A percentile compares a stretch with the other conserved stretches of the same genome.
phyloP scores from a whole-genome alignment of 345 rosid species.

The Eucalyptus cloeziana region DNA sequence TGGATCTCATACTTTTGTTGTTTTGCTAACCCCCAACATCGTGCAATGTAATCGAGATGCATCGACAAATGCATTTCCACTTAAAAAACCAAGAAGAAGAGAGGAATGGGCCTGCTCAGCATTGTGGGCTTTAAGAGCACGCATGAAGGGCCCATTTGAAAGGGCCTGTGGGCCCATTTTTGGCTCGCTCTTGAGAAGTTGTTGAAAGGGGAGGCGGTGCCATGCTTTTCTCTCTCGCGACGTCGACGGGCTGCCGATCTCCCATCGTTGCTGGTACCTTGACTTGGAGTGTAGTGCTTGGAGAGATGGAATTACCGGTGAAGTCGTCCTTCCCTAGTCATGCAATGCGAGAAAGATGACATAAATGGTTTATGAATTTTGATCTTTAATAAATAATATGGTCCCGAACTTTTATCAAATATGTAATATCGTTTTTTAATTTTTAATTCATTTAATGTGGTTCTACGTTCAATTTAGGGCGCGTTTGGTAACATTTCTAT shows the following conservation, averaged over 20 bases:
- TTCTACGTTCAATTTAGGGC: too few species aligned
- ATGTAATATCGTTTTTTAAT: fast-evolving
- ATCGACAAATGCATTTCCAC: neutral
- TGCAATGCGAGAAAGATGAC: neutral
- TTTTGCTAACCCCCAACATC: neutral
- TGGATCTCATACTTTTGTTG: neutral
- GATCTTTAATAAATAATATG: too few species aligned
- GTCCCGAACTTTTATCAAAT: fast-evolving
- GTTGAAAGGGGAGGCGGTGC: neutral
- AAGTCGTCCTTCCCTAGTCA: neutral
- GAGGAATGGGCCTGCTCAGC: neutral
- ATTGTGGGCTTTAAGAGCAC: neutral
- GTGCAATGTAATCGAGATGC: neutral
- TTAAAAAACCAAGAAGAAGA: neutral
- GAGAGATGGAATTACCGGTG: neutral
- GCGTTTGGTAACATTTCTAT: too few species aligned
- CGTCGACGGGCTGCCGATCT: neutral
- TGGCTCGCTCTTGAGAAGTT: neutral
- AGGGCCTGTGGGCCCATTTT: neutral
- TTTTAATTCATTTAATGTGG: too few species aligned
- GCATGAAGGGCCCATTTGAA: neutral
- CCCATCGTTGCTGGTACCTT: neutral
- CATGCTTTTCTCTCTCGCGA: neutral
- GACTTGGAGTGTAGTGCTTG: neutral
- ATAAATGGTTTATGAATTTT: too few species aligned